Base-by-base conservation (phyloP, 257 asterid genomes). In the Thymus quinquecostatus region DNA sequence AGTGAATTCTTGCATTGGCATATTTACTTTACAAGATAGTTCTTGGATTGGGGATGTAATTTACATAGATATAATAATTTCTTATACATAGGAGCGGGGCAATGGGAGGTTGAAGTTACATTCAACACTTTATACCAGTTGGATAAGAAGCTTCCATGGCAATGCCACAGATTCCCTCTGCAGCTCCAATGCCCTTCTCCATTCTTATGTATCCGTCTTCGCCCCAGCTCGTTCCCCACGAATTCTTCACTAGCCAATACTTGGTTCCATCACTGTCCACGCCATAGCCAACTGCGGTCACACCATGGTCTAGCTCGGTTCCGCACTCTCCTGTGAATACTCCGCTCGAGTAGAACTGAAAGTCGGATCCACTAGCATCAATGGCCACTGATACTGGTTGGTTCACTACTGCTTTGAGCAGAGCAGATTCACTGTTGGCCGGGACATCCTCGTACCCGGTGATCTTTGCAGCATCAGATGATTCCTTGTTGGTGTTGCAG, bases 171-270 rank as follows among this genome's bases (percentile, higher is more conserved):
- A 80, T n/a, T 0, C 79, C 83, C 75, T 77, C 77, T 6, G 73
- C 60, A 32, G 75, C 78, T 1, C 64, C 69, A 11, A 79, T 43
- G 33, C 40, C 80, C 72, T 82, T 73, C 73, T 74, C 34, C 80
- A 82, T 79, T 64, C 73, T 79, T 8, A 77, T 71, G 28, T 75
- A 83, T 69, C 85, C 87, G 27, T 75, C 47, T 7, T 75, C 85
- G 0, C 85, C 87, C 83, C 87, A 83, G 27, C 59, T 63, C 2
- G 43, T 33, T 7, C 85, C 85, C 83, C 85, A 80, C 40, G 87
- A 83, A 53, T 83, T 83, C 74, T 80, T 75, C 3, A 80, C 80
- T 51, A 78, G 60, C 87, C 87, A 83, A 40, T 78, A 80, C 77
- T 80, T 83, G 1, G 71, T 78, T 0, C 88, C 77, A 28, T 69